phyloP scores from a whole-genome alignment of 176 grass and related monocot genomes.

The Bolboschoenus planiculmis region DNA sequence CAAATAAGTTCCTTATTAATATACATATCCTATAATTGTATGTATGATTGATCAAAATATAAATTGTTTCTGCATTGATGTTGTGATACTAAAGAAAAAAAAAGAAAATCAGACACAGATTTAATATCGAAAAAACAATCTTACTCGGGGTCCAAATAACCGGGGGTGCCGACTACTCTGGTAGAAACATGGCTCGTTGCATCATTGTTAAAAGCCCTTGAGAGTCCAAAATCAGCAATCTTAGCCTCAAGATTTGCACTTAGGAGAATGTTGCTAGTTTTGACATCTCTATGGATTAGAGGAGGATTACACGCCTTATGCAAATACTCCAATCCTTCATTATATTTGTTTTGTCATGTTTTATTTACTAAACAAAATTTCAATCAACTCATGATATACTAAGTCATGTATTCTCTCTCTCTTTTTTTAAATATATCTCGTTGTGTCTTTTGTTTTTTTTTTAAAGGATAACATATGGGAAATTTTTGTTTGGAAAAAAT shows the following conservation, averaged over 20 bases:
- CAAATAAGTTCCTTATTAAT: too few relatives aligned
- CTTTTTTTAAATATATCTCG: too few relatives aligned
- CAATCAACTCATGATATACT: background rate
- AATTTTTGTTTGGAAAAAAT: background rate
- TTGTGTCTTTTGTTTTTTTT: background rate
- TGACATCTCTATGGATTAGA: background rate
- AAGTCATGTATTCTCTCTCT: too few relatives aligned
- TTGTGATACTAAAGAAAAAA: background rate
- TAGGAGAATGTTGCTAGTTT: constrained; percentile 6
- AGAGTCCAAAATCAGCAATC: constrained; percentile 1
- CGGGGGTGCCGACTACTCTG: background rate
- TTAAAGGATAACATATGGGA: background rate
- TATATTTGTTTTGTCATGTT: background rate
- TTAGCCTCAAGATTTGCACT: background rate
- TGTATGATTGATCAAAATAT: background rate
- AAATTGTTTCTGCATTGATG: too few relatives aligned
- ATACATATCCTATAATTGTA: too few relatives aligned
- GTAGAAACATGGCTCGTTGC: background rate
- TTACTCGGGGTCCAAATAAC: background rate
- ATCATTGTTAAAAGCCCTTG: background rate
- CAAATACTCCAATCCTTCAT: background rate
- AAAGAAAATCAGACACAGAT: too few relatives aligned
- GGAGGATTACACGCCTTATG: background rate
- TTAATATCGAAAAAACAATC: background rate
- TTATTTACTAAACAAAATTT: background rate